Conservation (phyloP, 805 yeast species). For the Diddensiella santjacobensis region DNA sequence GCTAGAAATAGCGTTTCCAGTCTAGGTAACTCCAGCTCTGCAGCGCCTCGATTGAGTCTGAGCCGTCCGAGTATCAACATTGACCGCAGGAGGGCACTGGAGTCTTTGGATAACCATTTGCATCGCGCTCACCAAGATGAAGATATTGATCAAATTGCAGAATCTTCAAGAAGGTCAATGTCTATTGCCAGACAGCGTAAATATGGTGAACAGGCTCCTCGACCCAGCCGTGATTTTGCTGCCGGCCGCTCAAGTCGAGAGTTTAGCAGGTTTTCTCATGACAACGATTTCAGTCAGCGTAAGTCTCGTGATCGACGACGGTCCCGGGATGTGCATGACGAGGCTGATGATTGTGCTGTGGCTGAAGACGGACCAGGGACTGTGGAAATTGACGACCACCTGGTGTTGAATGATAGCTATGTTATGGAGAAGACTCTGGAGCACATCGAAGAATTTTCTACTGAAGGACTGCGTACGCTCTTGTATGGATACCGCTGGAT, state of each 20-base stretch:
- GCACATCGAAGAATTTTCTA: constrained; percentile 89
- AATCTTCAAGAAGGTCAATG: constrained; percentile 26
- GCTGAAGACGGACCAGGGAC: not conserved
- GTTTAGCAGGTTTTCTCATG: constrained; percentile 3
- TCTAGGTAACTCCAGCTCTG: constrained; percentile 31
- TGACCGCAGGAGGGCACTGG: constrained; percentile 26
- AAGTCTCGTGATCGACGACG: constrained; percentile 3
- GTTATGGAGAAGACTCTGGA: constrained; percentile 79
- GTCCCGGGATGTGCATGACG: not conserved
- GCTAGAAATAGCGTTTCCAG: constrained; percentile 52
- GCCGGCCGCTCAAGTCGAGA: constrained; percentile 8
- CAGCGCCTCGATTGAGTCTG: constrained; percentile 17
- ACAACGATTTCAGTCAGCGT: not conserved
- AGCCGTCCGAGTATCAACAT: constrained; percentile 29
- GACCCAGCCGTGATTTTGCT: constrained; percentile 1
- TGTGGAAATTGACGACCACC: constrained; percentile 43
- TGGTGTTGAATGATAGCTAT: constrained; percentile 68
- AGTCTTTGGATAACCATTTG: constrained; percentile 27
- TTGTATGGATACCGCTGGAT: constrained; percentile 78
- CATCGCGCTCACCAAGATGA: constrained; percentile 26
- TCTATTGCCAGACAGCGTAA: constrained; percentile 24
- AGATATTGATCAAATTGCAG: constrained; percentile 29
- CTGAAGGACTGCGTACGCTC: constrained; percentile 90
- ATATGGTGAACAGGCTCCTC: constrained; percentile 20
- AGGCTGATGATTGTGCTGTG: constrained; percentile 1